Conservation (phyloP, 1,284 basidiomycete genomes). For the Heterobasidion occidentale region DNA sequence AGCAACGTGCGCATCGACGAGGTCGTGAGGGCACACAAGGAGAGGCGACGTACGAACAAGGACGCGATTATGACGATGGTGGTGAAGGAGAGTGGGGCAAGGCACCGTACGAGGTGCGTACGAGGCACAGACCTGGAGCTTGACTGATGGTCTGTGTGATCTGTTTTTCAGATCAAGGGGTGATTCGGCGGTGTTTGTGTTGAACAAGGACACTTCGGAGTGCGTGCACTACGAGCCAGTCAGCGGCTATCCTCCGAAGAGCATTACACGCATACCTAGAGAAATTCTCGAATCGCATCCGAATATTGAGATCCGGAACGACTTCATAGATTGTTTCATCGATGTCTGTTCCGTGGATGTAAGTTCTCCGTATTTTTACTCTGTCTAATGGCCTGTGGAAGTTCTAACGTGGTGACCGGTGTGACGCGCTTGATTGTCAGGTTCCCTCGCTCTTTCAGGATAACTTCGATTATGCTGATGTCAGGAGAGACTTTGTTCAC, state of each 20-base stretch:
- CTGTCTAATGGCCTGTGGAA: neutral
- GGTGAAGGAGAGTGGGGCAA: constrained; percentile 70
- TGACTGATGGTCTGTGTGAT: neutral
- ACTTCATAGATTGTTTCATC: constrained; percentile 83
- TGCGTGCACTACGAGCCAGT: constrained; percentile 76
- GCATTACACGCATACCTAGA: constrained; percentile 54
- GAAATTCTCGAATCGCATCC: constrained; percentile 61
- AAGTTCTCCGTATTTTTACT: constrained; percentile 9
- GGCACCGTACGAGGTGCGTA: constrained; percentile 66
- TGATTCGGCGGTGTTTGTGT: constrained; percentile 66
- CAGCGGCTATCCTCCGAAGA: constrained; percentile 54
- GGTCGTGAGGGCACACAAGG: constrained; percentile 85
- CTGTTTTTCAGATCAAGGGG: constrained; percentile 44
- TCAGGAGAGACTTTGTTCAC: constrained; percentile 90
- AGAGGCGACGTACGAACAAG: constrained; percentile 80
- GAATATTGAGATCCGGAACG: constrained; percentile 79
- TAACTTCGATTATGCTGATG: constrained; percentile 96
- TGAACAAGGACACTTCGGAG: constrained; percentile 69
- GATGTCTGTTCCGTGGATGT: constrained; percentile 93
- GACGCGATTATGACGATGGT: constrained; percentile 97
- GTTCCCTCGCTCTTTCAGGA: constrained; percentile 96
- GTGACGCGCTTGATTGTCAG: constrained; percentile 27
- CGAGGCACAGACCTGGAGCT: neutral
- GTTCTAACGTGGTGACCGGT: neutral
- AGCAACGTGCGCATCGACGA: constrained; percentile 90